Evolutionary conservation across 805 yeast species (phyloP).

Genomic region (Dipodascus albidus): DNA sequence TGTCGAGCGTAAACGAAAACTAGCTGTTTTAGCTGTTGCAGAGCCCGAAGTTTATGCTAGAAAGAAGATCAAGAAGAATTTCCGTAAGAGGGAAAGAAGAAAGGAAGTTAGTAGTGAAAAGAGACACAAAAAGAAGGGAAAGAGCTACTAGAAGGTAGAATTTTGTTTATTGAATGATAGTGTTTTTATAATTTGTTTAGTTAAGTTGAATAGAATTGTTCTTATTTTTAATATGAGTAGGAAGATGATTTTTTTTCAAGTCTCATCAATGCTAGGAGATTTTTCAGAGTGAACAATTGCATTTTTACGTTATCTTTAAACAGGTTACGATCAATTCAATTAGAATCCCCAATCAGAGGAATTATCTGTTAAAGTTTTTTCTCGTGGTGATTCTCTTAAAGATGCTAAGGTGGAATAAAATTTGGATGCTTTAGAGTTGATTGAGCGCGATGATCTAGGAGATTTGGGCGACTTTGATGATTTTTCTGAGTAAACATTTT

Average conservation of each 20-base stretch:
- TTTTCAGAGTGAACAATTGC: neutral
- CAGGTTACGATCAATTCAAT: too few relatives aligned
- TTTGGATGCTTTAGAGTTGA: neutral
- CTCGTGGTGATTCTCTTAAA: constrained; percentile 1
- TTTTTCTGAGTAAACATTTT: neutral
- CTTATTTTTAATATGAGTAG: too few relatives aligned
- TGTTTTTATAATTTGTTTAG: neutral
- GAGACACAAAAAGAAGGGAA: constrained; percentile 46
- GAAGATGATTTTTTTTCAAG: too few relatives aligned
- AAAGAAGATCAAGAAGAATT: constrained; percentile 67
- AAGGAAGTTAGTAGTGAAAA: constrained; percentile 62
- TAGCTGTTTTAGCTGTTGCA: constrained; percentile 62
- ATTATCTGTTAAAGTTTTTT: neutral
- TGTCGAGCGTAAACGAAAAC: constrained; percentile 61
- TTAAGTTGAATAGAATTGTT: too few relatives aligned
- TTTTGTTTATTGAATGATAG: too few relatives aligned
- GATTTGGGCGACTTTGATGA: neutral
- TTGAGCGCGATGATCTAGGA: neutral
- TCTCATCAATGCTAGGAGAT: neutral
- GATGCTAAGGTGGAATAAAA: neutral
- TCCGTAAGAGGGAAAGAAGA: constrained; percentile 64
- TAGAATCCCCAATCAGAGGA: neutral
- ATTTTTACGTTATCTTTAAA: too few relatives aligned
- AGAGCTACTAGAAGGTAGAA: neutral
- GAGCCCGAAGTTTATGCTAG: constrained; percentile 78